These are phyloP conservation scores for Monosporascus sp. DNA, from an alignment of 2,329 filamentous ascomycete genomes.

Conservation along the genomic window DNA sequence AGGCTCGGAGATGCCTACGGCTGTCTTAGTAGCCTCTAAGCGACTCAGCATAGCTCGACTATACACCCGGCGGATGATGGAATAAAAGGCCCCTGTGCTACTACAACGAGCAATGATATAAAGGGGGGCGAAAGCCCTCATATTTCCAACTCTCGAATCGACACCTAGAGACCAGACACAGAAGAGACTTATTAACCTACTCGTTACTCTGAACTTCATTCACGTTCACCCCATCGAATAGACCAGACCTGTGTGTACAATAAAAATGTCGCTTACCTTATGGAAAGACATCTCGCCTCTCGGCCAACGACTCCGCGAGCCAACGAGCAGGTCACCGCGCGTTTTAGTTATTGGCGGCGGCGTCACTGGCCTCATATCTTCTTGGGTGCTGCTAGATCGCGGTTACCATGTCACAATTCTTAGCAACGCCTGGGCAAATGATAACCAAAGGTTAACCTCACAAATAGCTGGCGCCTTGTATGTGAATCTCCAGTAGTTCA, in stretches of 20 bases:
- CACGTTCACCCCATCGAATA: background rate
- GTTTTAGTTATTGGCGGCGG: slow-evolving; percentile 27
- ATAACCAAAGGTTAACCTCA: slow-evolving; percentile 36
- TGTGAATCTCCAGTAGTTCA: background rate
- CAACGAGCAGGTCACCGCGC: slow-evolving; percentile 23
- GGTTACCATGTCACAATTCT: slow-evolving; percentile 41
- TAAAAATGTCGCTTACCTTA: slow-evolving; percentile 24
- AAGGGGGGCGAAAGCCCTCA: background rate
- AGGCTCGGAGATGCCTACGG: background rate
- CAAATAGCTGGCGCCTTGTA: slow-evolving; percentile 40
- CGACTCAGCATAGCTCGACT: background rate
- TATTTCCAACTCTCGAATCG: background rate
- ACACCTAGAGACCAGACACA: background rate
- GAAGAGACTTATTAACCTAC: background rate
- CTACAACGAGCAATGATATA: background rate
- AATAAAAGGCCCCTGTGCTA: background rate
- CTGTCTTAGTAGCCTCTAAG: background rate
- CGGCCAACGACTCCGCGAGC: slow-evolving; percentile 20
- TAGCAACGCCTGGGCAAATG: slow-evolving; percentile 36
- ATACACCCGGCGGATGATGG: no score
- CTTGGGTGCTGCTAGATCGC: slow-evolving; percentile 39
- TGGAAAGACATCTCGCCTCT: slow-evolving; percentile 29
- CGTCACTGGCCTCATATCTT: slow-evolving; percentile 26
- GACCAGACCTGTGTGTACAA: background rate
- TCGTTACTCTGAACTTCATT: background rate